Base-by-base conservation (phyloP, 1,284 basidiomycete species). In the Inonotus obliquus region DNA sequence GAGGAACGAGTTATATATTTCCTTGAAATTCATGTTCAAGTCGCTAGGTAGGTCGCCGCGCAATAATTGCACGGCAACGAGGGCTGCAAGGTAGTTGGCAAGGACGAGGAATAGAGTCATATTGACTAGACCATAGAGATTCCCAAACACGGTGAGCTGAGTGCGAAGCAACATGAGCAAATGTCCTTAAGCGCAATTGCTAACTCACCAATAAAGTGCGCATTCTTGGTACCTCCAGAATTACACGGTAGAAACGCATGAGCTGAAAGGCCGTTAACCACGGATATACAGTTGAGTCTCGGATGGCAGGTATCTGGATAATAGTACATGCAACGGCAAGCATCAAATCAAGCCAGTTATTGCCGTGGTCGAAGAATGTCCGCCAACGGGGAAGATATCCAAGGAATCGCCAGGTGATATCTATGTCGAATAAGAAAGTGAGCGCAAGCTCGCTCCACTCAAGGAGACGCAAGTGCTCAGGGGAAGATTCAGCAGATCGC, bases 261-360 rank as follows among this genome's bases (percentile, higher is more conserved):
- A 98, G 78, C 71, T 96, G 92, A 69, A 98, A 92, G 45, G 92
- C 83, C 1, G 94, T 97, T 66, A 98, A 82, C 96, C 96, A 99
- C 0, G 88, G 83, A 69, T 97, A 97, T 2, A 87, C 80, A 2
- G 66, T 62, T 5, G 89, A 88, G 32, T 81, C 66, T 57, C 81
- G 80, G 41, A 98, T 89, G 11, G 71, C 79, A 0, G 96, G 96
- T 45, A 98, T 89, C 72, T 97, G 93, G 38, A 97, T 94, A 69
- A 97, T 77, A 44, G 81, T 87, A 5, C 88, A 89, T 1, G 82
- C 83, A 53, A 97, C 71, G 0, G 91, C 94, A n/a, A 99, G 78
- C n/a, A 86, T 73, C 25, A 89, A 71, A 72, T 99, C 96, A 47
- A 95, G 76, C 73, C 81, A 82, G 68, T 98, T 98, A 63, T 85